Conservation (phyloP, 2,329 filamentous ascomycete genomes). For the Fusarium sp. region DNA sequence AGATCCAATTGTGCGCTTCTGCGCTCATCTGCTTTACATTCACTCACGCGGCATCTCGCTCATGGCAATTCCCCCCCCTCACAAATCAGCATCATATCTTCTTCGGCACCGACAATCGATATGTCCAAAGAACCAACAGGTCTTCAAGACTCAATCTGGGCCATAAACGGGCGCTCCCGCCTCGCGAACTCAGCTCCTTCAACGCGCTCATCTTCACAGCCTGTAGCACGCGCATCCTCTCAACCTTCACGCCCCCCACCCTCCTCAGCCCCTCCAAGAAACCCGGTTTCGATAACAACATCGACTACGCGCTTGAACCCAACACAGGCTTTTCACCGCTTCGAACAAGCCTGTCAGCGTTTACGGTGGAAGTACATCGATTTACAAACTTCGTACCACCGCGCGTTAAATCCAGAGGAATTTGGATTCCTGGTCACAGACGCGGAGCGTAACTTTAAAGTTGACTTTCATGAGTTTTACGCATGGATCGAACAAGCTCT, state of each 20-base stretch:
- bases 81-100: background rate
- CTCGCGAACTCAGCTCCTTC: background rate
- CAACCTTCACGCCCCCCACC: background rate
- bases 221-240: conserved; percentile 7
- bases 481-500: conserved; percentile 76
- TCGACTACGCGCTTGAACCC: conserved; percentile 40
- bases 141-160: conserved; percentile 42
- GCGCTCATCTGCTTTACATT: background rate
- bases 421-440: conserved; percentile 53
- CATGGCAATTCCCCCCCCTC: background rate
- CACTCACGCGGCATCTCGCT: background rate
- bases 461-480: conserved; percentile 83
- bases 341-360: conserved; percentile 68
- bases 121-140: conserved; percentile 36
- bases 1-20: background rate
- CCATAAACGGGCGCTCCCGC: conserved; percentile 18
- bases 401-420: conserved; percentile 55
- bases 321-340: conserved; percentile 62
- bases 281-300: background rate
- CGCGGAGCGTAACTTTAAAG: conserved; percentile 77
- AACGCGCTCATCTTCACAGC: conserved; percentile 24
- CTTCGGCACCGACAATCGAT: background rate
- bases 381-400: conserved; percentile 65
- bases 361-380: conserved; percentile 73
- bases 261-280: background rate